Conservation (phyloP, 345 rosid species). For the Camelina laxa region DNA sequence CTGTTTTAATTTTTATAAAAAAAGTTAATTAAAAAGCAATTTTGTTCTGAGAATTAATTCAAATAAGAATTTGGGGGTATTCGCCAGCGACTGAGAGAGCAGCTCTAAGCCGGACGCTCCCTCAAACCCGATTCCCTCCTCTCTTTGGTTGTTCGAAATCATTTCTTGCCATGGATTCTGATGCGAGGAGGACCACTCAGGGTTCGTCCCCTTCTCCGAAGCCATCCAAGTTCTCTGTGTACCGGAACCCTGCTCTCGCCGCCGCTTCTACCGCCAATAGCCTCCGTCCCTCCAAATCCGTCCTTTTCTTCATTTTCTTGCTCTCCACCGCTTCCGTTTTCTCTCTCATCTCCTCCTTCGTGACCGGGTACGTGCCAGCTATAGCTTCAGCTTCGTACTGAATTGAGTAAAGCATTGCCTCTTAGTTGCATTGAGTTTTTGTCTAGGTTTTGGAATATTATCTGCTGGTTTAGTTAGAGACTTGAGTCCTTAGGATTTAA, state of each 20-base stretch:
- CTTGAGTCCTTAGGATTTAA: neutral
- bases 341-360: conserved; percentile 55
- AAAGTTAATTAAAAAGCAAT: too few relatives aligned
- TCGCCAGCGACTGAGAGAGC: conserved; percentile 9
- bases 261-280: conserved; percentile 83
- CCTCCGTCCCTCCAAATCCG: conserved; percentile 68
- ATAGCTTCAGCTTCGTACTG: conserved; percentile 16
- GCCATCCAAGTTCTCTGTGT: conserved; percentile 72
- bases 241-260: conserved; percentile 77
- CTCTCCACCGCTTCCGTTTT: conserved; percentile 71
- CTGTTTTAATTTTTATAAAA: too few relatives aligned
- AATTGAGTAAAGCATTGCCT: conserved; percentile 7
- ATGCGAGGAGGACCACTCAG: conserved; percentile 33
- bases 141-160: neutral
- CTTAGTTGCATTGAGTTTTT: neutral
- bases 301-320: conserved; percentile 54
- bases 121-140: conserved; percentile 25
- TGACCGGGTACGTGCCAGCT: conserved; percentile 54
- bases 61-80: neutral
- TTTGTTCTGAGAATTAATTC: neutral
- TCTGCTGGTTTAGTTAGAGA: conserved; percentile 40
- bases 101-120: conserved; percentile 32
- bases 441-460: conserved; percentile 12
- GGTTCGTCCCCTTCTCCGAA: conserved; percentile 48
- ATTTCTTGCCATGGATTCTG: conserved; percentile 33